phyloP scores from a whole-genome alignment of 768 basidiomycete species.

The Tulasnella sp. region DNA sequence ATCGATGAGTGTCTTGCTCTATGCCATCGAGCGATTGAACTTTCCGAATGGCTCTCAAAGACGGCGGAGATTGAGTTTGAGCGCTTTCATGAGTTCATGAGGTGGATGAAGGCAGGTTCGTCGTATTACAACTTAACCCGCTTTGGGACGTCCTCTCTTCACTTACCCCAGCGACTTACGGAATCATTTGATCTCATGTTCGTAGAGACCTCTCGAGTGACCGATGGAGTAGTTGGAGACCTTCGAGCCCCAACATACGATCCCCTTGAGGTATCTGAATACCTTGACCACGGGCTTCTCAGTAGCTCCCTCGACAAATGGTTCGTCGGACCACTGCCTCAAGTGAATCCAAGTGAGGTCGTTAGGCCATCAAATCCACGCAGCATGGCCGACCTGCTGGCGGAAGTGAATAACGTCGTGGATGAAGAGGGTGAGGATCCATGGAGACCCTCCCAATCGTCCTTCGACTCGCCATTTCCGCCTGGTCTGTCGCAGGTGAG shows the following conservation, averaged over 20 bases:
- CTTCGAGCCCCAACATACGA: slow-evolving; percentile 34
- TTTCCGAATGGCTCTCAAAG: slow-evolving; percentile 69
- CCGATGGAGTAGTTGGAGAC: slow-evolving; percentile 30
- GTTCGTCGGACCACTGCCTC: slow-evolving; percentile 34
- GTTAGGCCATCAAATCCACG: slow-evolving; percentile 15
- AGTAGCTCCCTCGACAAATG: slow-evolving; percentile 34
- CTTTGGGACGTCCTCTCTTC: not conserved
- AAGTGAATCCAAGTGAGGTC: slow-evolving; percentile 22
- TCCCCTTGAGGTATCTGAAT: slow-evolving; percentile 36
- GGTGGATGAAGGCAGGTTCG: slow-evolving; percentile 55
- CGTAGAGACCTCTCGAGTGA: slow-evolving; percentile 32
- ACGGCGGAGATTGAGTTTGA: slow-evolving; percentile 67
- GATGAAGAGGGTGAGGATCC: slow-evolving; percentile 21
- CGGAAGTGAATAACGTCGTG: slow-evolving; percentile 31
- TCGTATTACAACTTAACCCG: slow-evolving; percentile 2
- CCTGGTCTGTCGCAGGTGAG: slow-evolving; percentile 10
- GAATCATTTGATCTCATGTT: slow-evolving; percentile 20
- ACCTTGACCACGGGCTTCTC: slow-evolving; percentile 35
- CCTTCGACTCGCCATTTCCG: slow-evolving; percentile 17
- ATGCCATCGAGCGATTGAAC: slow-evolving; percentile 60
- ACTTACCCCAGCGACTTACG: not conserved
- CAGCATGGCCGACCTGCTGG: slow-evolving; percentile 32
- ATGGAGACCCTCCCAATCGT: slow-evolving; percentile 18
- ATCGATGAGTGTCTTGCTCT: slow-evolving; percentile 58
- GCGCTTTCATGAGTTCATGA: slow-evolving; percentile 78